Conservation (phyloP, 805 yeast genomes). For the Candida berthetii region DNA sequence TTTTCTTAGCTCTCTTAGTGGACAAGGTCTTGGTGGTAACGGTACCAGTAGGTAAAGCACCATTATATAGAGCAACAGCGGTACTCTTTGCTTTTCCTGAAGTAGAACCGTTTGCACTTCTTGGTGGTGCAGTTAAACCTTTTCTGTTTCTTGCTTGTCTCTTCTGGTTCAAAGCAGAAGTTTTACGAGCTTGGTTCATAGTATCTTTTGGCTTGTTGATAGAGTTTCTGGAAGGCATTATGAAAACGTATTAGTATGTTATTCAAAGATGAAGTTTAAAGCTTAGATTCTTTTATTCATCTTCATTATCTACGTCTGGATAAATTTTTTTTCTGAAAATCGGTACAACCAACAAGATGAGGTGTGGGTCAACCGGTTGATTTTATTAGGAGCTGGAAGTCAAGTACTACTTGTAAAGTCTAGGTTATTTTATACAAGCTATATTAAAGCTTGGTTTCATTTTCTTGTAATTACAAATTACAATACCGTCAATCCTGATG, state of each 20-base stretch:
- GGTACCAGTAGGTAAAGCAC: slow-evolving; percentile 15
- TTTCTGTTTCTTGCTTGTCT: slow-evolving; percentile 45
- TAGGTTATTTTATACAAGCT: too few relatives aligned
- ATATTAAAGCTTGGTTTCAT: too few relatives aligned
- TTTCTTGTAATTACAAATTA: too few relatives aligned
- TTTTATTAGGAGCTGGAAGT: too few relatives aligned
- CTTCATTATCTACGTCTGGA: too few relatives aligned
- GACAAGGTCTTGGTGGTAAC: slow-evolving; percentile 59
- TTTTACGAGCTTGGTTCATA: slow-evolving; percentile 43
- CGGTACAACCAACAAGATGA: neutral
- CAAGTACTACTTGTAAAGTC: too few relatives aligned
- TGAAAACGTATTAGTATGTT: neutral
- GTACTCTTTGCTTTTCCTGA: slow-evolving; percentile 36
- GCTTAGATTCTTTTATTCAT: too few relatives aligned
- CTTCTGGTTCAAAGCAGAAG: slow-evolving; percentile 43
- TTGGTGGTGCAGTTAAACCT: slow-evolving; percentile 36
- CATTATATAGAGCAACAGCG: slow-evolving; percentile 34
- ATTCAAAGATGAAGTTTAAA: too few relatives aligned
- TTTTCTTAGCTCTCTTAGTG: slow-evolving; percentile 71
- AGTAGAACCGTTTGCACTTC: slow-evolving; percentile 35
- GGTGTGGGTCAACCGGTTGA: neutral
- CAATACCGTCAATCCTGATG: too few relatives aligned
- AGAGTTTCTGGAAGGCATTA: slow-evolving; percentile 79
- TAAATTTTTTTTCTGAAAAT: too few relatives aligned
- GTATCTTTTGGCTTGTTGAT: slow-evolving; percentile 74